These are phyloP conservation scores for Phlegmacium glaucopus DNA, from an alignment of 768 basidiomycete genomes.

Conservation along the genomic window DNA sequence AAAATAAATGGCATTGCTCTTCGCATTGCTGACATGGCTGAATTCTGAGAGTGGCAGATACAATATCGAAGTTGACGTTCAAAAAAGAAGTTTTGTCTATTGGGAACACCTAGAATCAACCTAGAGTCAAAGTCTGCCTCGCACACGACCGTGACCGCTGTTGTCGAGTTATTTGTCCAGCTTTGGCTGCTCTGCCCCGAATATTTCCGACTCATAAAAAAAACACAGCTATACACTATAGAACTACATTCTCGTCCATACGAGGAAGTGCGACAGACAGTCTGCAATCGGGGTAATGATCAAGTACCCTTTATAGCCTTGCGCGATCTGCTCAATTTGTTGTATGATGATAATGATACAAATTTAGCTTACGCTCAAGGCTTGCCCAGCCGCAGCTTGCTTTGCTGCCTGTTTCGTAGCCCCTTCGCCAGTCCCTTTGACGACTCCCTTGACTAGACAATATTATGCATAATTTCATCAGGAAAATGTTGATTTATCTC, in stretches of 20 bases:
- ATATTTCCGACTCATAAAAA: too few relatives aligned
- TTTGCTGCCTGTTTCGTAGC: slow-evolving; percentile 42
- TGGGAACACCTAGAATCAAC: too few relatives aligned
- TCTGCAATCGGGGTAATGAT: too few relatives aligned
- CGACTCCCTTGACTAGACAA: slow-evolving; percentile 41
- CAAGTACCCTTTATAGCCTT: not conserved
- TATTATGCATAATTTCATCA: not conserved
- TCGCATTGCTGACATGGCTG: slow-evolving; percentile 29
- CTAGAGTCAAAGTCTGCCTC: too few relatives aligned
- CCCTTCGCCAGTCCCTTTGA: slow-evolving; percentile 45
- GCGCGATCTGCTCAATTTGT: not conserved
- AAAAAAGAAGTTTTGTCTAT: too few relatives aligned
- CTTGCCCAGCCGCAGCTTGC: slow-evolving; percentile 43
- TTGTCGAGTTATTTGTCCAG: too few relatives aligned
- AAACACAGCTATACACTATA: not conserved
- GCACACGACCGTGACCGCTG: too few relatives aligned
- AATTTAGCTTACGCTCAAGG: slow-evolving; percentile 31
- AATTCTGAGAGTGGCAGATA: too few relatives aligned
- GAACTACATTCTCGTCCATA: not conserved
- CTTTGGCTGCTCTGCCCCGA: too few relatives aligned
- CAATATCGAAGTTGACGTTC: too few relatives aligned
- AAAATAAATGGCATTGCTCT: slow-evolving; percentile 49
- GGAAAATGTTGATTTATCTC: slow-evolving; percentile 14
- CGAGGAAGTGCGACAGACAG: not conserved
- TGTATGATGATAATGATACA: not conserved